A percentile compares a stretch with the other conserved stretches of the same genome.
These are phyloP conservation scores for Phialemonium atrogriseum DNA, from an alignment of 2,329 filamentous ascomycete genomes.

Conservation along the genomic window DNA sequence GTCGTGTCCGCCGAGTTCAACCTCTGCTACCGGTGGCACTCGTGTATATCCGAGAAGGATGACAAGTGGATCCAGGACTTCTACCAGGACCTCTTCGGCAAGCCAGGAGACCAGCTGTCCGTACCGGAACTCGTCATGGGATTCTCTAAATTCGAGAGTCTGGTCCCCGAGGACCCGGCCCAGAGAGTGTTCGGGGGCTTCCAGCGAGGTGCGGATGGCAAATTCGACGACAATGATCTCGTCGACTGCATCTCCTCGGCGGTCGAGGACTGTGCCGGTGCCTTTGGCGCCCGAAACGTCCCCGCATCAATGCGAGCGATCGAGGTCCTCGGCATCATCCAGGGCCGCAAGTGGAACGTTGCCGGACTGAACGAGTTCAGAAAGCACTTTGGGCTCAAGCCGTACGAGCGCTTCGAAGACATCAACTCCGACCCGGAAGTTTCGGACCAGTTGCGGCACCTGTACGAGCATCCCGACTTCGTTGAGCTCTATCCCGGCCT, in stretches of 20 bases:
- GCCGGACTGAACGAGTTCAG: slow-evolving; percentile 79
- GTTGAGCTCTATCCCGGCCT: slow-evolving; percentile 77
- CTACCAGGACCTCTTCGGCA: slow-evolving; percentile 55
- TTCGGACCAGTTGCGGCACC: slow-evolving; percentile 52
- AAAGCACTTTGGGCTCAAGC: slow-evolving; percentile 69
- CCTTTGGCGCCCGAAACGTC: slow-evolving; percentile 66
- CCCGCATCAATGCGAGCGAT: slow-evolving; percentile 66
- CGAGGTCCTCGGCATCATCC: slow-evolving; percentile 73
- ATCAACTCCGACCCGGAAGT: slow-evolving; percentile 73
- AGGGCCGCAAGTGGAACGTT: slow-evolving; percentile 68
- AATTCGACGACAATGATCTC: slow-evolving; percentile 68
- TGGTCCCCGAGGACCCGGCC: slow-evolving; percentile 56
- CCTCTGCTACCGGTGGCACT: slow-evolving; percentile 82
- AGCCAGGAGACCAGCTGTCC: slow-evolving; percentile 46
- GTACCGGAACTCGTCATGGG: slow-evolving; percentile 53
- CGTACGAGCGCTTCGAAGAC: slow-evolving; percentile 70
- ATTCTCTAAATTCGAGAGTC: slow-evolving; percentile 53
- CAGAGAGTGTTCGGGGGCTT: slow-evolving; percentile 62
- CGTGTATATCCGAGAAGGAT: slow-evolving; percentile 65
- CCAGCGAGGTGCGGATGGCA: slow-evolving; percentile 55
- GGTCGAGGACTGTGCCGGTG: slow-evolving; percentile 71
- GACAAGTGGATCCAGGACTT: slow-evolving; percentile 72
- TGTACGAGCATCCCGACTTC: slow-evolving; percentile 72
- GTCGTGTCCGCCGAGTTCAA: slow-evolving; percentile 86
- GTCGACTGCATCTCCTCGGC: slow-evolving; percentile 59